Base-by-base conservation (phyloP, 768 basidiomycete genomes). In the Cystoderma amianthinum region DNA sequence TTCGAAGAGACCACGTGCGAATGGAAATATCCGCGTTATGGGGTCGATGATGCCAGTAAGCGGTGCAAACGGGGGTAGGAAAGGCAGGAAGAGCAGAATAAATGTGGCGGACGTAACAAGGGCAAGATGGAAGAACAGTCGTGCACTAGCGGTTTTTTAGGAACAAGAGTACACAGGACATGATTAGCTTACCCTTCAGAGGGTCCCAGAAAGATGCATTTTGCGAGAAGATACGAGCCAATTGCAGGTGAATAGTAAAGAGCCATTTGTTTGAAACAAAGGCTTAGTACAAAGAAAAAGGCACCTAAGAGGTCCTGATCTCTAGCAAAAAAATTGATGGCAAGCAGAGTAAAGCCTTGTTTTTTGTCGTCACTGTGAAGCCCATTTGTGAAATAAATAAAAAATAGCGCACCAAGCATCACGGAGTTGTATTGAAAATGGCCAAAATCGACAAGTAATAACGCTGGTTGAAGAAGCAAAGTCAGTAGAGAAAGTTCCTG, bases 351-450 rank as follows among this genome's bases (percentile, higher is more conserved):
- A 22, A 91, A 66, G 2, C 87, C 85, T 87, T 18, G 15, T 28
- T 33, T 17, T 42, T 35, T 2, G 36, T n/a, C 2, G 38, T 37
- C 17, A 25, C 32, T 4, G 13, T 6, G 21, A 41, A n/a, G n/a
- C n/a, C n/a, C n/a, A n/a, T n/a, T n/a, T n/a, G n/a, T n/a, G 7
- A 28, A 30, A 2, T 21, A 9, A 12, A 10, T 9, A 7, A 7
- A 10, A 39, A 30, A 19, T 16, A 48, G 64, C 65, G 50, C 53
- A 77, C 86, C 94, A 36, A 97, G 80, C 88, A 95, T 93, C 48
- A 94, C 77, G 2, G 86, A 85, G 56, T 96, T 97, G 58, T 92
- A 96, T 62, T 98, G 93, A 53, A 95, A 95, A 57, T 97, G 93
- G 0, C 95, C 92, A 56, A 83, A 86, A 61, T 96, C 95, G 40